A percentile compares a stretch with the other conserved stretches of the same genome.
Conservation (phyloP, 2,329 filamentous ascomycete species). For the Epichloe uncinata region DNA sequence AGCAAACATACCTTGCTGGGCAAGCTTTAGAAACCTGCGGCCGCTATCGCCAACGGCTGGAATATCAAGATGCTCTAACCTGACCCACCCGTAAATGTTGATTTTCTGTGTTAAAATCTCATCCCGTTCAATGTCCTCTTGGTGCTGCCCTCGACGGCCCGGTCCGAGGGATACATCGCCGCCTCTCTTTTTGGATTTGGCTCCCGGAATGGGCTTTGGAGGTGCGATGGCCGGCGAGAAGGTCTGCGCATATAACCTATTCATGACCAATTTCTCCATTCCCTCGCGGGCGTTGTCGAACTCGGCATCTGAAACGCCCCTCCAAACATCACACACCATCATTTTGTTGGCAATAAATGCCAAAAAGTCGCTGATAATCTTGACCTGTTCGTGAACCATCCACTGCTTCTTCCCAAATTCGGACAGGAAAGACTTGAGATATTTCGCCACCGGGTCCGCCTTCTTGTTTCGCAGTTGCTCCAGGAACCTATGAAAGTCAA, state of each 20-base stretch:
- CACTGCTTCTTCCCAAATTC: constrained; percentile 97
- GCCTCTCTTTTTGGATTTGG: constrained; percentile 55
- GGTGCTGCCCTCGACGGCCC: constrained; percentile 86
- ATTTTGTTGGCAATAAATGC: constrained; percentile 98
- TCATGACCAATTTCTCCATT: constrained; percentile 99
- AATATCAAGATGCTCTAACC: constrained; percentile 88
- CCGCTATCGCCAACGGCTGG: constrained; percentile 73
- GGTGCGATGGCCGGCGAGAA: constrained; percentile 89
- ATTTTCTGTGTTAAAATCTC: constrained; percentile 96
- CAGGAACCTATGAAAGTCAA: constrained; percentile 94
- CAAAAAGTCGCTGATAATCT: constrained; percentile 94
- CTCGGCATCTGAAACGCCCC: constrained; percentile 86
- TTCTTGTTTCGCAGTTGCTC: constrained; percentile 93
- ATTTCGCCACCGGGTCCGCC: constrained; percentile 93
- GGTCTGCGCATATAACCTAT: constrained; percentile 85
- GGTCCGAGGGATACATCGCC: constrained; percentile 60
- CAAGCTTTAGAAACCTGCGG: constrained; percentile 72
- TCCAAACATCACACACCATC: constrained; percentile 93
- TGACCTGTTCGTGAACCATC: constrained; percentile 99
- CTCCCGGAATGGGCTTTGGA: constrained; percentile 57
- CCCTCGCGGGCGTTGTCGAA: constrained; percentile 97
- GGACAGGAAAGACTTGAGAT: constrained; percentile 81
- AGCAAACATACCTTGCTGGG: constrained; percentile 57
- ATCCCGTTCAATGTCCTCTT: constrained; percentile 94
- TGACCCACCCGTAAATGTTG: constrained; percentile 90